Conservation (phyloP, 2,329 filamentous ascomycete genomes). For the Diaporthe sp. region DNA sequence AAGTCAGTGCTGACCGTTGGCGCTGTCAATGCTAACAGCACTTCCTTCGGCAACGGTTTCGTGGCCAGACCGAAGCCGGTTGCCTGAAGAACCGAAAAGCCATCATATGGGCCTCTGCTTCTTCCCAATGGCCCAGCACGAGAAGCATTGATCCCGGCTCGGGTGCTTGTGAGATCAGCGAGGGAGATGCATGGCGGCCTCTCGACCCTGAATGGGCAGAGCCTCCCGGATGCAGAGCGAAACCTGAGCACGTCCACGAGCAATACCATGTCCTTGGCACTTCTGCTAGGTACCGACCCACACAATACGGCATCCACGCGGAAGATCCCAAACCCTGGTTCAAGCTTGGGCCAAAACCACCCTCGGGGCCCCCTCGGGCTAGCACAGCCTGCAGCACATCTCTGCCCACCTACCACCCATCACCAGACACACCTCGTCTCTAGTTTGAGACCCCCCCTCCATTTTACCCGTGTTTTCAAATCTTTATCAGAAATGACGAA, state of each 20-base stretch:
- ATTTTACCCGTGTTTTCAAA: slow-evolving; percentile 30
- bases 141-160: slow-evolving; percentile 12
- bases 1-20: slow-evolving; percentile 14
- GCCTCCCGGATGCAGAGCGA: slow-evolving; percentile 4
- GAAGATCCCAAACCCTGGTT: slow-evolving; percentile 29
- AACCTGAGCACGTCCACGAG: slow-evolving; percentile 3
- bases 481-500: slow-evolving; percentile 25
- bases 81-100: slow-evolving; percentile 23
- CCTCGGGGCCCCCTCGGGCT: slow-evolving; percentile 12
- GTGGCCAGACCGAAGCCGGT: slow-evolving; percentile 14
- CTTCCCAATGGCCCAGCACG: neutral
- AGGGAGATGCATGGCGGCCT: slow-evolving; percentile 12
- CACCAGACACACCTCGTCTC: slow-evolving; percentile 29
- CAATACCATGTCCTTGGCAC: slow-evolving; percentile 4
- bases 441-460: slow-evolving; percentile 14
- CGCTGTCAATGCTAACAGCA: slow-evolving; percentile 13
- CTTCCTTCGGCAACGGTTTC: slow-evolving; percentile 24
- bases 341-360: slow-evolving; percentile 27
- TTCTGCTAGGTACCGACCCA: slow-evolving; percentile 18
- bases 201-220: slow-evolving; percentile 6
- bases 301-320: slow-evolving; percentile 27
- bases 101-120: slow-evolving; percentile 7
- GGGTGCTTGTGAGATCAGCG: slow-evolving; percentile 21
- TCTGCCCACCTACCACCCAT: slow-evolving; percentile 6
- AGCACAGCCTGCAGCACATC: slow-evolving; percentile 32